Base-by-base conservation (phyloP, 140 eudicot species). In the Artemisia princeps region DNA sequence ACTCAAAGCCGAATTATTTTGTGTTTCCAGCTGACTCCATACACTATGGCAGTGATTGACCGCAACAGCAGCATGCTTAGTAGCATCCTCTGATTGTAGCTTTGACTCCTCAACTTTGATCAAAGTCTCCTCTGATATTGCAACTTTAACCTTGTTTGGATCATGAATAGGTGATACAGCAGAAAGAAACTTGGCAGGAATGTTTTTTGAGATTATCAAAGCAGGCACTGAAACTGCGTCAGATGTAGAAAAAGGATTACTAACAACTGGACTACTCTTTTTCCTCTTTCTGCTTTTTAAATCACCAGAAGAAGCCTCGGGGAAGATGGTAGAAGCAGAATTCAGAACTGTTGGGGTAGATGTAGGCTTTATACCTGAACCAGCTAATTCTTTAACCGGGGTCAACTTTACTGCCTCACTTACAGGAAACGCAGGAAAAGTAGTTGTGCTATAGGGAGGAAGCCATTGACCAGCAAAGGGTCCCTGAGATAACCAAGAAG, bases 271-370 rank as follows among this genome's bases (percentile, higher is more conserved):
- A 76, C 53, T 60, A 64, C 50, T 70, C 79, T 86, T 88, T 72
- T 88, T 92, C 68, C 95, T 88, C 82, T 86, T 92, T 76, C 86
- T 82, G 62, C 83, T 53, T 79, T 88, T 88, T 37, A 80, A 46
- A 59, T 75, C 89, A 62, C 46, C 72, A 56, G 81, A 74, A 56
- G 81, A 74, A 33, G 42, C 42, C 9, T 33, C 42, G 1, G 42
- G 42, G 42, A 33, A 33, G 42, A 33, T 33, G 9, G 42, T 33
- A 33, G 42, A 33, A 33, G 77, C 68, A 51, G 84, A 64, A 72
- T 81, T 23, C 33, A 73, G 63, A 60, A 65, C 28, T 50, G 51
- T 65, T 37, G 86, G 49, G 45, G 55, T 74, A 57, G 74, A 74
- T 65, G 73, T 13, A 62, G 77, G 76, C 62, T 65, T 68, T 65